Evolutionary conservation across 164 flowering plant genomes (phyloP), one percentile per base, ranked within the genome.

Genomic region (Santalum album): DNA sequence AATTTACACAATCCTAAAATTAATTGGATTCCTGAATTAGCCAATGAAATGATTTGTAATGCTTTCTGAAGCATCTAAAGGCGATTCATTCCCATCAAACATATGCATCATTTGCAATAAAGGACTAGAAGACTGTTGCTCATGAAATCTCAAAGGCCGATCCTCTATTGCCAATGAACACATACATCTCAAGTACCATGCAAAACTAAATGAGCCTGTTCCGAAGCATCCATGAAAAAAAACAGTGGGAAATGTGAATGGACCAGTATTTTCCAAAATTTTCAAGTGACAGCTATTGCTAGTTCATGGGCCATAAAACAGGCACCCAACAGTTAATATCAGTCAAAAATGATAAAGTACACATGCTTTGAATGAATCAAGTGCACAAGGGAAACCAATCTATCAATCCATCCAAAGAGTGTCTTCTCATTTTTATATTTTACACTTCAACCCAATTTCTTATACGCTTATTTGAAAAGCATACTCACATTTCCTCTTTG

Each of bases 401-500:
- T 11, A 38, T 9, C 3, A 38, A 9, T 38, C 16, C 12, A 38
- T 38, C 4, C 16, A 3, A 38, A 38, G n/a, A n/a, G n/a, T n/a
- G n/a, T n/a, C n/a, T n/a, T n/a, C n/a, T n/a, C n/a, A n/a, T n/a
- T n/a, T 38, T 10, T 11, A 38, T 15, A 12, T 38, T 38, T 14
- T 38, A 15, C 42, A 4, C 16, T 27, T 16, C 39, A 50, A 63
- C 42, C 23, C n/a, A 34, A n/a, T 40, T 21, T 59, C 49, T 32
- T 34, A 55, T 16, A 50, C 12, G 17, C 42, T 16, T 15, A 25
- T 43, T 12, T 49, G 1, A 25, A 61, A 7, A 21, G 21, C 32
- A 48, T 54, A 80, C 99, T 78, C 65, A 89, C 99, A 72, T 73
- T 63, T 67, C 95, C 91, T 76, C 97, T 82, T 58, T 92, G 95